These are phyloP conservation scores for Pelargonium fulgidum DNA, from an alignment of 441 rosid genomes.

Conservation along the genomic window DNA sequence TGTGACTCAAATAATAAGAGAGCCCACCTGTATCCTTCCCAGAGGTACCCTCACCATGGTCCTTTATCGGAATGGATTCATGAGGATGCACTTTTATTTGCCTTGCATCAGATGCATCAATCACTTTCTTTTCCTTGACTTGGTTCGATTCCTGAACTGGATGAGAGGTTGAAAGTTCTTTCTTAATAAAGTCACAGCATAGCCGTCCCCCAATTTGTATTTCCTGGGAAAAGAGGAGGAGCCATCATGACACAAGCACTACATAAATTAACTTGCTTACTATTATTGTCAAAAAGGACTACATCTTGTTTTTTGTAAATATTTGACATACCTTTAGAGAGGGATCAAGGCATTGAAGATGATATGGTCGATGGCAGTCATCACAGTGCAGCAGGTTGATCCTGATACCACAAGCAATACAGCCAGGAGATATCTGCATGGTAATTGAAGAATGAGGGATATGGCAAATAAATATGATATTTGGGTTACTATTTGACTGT, in stretches of 20 bases:
- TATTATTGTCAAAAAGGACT: slow-evolving; percentile 1
- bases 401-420: slow-evolving; percentile 20
- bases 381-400: slow-evolving; percentile 24
- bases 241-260: slow-evolving; percentile 1
- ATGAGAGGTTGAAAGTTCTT: slow-evolving; percentile 20
- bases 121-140: slow-evolving; percentile 19
- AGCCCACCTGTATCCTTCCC: slow-evolving; percentile 14
- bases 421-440: slow-evolving; percentile 22
- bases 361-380: slow-evolving; percentile 23
- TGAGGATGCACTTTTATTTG: slow-evolving; percentile 10
- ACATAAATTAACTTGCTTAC: neutral
- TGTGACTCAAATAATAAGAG: slow-evolving; percentile 15
- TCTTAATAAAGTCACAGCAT: slow-evolving; percentile 23
- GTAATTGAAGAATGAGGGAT: slow-evolving; percentile 10
- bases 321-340: slow-evolving; percentile 18
- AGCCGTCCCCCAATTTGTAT: slow-evolving; percentile 16
- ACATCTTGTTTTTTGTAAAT: slow-evolving; percentile 8
- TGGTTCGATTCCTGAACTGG: slow-evolving; percentile 17
- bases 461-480: neutral
- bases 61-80: slow-evolving; percentile 14
- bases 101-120: slow-evolving; percentile 16
- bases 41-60: slow-evolving; percentile 16
- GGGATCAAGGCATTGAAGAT: slow-evolving; percentile 24
- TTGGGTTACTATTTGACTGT: neutral
- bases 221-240: slow-evolving; percentile 20